Percentiles rank a stretch among this genome's conserved stretches.
Conservation (phyloP, 306 rosid genomes). For the Lablab purpureus region DNA sequence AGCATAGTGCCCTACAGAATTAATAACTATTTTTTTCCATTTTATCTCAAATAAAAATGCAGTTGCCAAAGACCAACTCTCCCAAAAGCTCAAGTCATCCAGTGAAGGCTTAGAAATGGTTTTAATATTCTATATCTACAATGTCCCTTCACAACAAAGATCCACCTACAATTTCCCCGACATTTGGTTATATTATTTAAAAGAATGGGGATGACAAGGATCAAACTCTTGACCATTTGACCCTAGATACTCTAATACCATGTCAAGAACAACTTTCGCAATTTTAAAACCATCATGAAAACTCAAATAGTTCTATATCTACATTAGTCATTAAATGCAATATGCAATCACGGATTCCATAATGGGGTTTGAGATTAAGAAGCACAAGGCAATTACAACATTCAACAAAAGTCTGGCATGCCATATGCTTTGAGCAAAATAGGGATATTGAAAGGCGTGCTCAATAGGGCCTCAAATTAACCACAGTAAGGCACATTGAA, state of each 20-base stretch:
- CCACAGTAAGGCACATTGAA: conserved; percentile 17
- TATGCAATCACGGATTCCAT: conserved; percentile 30
- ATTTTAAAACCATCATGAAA: not conserved
- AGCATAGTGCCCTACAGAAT: not conserved
- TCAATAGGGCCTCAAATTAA: conserved; percentile 14
- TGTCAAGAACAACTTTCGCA: not conserved
- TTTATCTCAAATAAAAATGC: conserved; percentile 17
- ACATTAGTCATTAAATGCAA: conserved; percentile 2
- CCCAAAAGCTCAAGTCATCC: not conserved
- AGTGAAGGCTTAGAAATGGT: not conserved
- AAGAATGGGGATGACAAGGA: not conserved
- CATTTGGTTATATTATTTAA: not conserved
- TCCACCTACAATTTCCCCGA: not conserved
- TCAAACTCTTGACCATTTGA: conserved; percentile 7
- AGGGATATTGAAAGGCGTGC: conserved; percentile 22
- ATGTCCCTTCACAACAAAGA: conserved; percentile 7
- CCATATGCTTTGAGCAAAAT: conserved; percentile 33
- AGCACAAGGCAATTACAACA: conserved; percentile 1
- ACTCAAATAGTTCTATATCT: conserved; percentile 12
- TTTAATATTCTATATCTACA: not conserved
- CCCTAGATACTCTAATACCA: not conserved
- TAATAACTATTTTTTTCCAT: conserved; percentile 10
- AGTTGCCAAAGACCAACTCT: conserved; percentile 4
- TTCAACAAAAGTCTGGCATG: conserved; percentile 27
- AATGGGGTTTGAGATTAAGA: conserved; percentile 3